Percentiles rank a stretch among this genome's conserved stretches.
phyloP scores from a whole-genome alignment of 1,284 basidiomycete species.

The Cryptococcus sp. region DNA sequence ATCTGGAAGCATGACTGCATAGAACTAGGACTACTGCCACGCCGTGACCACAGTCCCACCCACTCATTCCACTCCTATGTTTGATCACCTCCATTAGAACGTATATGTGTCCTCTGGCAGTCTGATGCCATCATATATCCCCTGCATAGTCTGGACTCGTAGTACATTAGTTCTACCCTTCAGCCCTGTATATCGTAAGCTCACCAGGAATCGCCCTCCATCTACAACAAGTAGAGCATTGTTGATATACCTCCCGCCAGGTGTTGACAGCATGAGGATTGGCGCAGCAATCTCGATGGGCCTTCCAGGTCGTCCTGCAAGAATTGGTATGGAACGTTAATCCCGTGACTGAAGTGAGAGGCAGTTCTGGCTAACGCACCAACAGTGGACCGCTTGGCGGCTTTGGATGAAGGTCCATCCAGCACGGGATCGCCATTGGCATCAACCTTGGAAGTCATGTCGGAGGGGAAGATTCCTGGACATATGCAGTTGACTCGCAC shows the following conservation, averaged over 20 bases:
- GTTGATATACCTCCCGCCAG: slow-evolving; percentile 36
- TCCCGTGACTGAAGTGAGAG: too few species aligned
- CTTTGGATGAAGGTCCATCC: slow-evolving; percentile 7
- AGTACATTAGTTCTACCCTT: too few species aligned
- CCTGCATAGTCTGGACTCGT: slow-evolving; percentile 8
- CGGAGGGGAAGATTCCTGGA: slow-evolving; percentile 38
- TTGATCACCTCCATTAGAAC: too few species aligned
- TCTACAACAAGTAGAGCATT: slow-evolving; percentile 30
- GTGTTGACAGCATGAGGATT: slow-evolving; percentile 28
- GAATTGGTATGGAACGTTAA: too few species aligned
- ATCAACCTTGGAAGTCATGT: slow-evolving; percentile 34
- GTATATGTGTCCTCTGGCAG: slow-evolving; percentile 3
- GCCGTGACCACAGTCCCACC: too few species aligned
- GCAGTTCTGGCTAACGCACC: too few species aligned
- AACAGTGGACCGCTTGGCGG: slow-evolving; percentile 20
- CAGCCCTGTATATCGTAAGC: too few species aligned
- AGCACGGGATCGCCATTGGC: slow-evolving; percentile 17
- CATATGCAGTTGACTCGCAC: slow-evolving; percentile 37
- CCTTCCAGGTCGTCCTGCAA: slow-evolving; percentile 34
- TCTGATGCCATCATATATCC: slow-evolving; percentile 2
- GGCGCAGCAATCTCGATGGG: slow-evolving; percentile 41
- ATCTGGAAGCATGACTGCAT: too few species aligned
- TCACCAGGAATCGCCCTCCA: slow-evolving; percentile 22
- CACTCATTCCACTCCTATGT: too few species aligned
- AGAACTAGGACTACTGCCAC: too few species aligned